Base-by-base conservation (phyloP, 352 stramenopile genomes). In the Globisporangium splendens region DNA sequence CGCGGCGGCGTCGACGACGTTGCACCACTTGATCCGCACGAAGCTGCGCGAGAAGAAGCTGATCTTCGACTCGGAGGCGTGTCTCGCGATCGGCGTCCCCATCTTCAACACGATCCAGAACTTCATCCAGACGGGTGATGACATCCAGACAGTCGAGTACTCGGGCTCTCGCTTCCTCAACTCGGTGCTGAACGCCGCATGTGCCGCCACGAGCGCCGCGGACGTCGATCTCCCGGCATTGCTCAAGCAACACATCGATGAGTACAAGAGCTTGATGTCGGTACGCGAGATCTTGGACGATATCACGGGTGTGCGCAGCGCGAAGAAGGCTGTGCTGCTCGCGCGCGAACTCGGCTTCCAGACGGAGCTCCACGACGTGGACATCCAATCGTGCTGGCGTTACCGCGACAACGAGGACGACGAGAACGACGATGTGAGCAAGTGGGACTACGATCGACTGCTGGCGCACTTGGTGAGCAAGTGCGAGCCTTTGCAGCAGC, bases 101-200 rank as follows among this genome's bases (percentile, higher is more conserved):
- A 83, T 99, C 28, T 90, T 97, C 61, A 91, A 78, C 65, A 98
- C 95, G 43, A 74, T 98, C 15, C 88, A 96, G 53, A 93, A 93
- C 63, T 86, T 98, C 21, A 74, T 98, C 12, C 89, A 96, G 60
- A 96, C 89, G 8, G 96, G 96, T 0, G 94, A 98, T 62, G 79
- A 86, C 38, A 93, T 98, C 58, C 68, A 89, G 39, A 73, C 74
- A 31, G 68, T 98, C 46, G 89, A 98, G 66, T 91, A 95, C 44
- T 95, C 96, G 15, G 83, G 96, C 55, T 96, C 86, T 50, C 85
- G 85, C 12, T 74, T 92, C 33, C 72, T 97, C 53, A 93, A 95
- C 60, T 86, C 82, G 49, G 75, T 97, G 39, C 84, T 97, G 46
- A 74, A 84, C 35, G 59, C 68, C 10, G 71, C 68, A 8, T 53